Percentiles rank a stretch among this genome's conserved stretches.
Evolutionary conservation across 345 rosid species (phyloP).

Genomic region (Syzygium jambos): DNA sequence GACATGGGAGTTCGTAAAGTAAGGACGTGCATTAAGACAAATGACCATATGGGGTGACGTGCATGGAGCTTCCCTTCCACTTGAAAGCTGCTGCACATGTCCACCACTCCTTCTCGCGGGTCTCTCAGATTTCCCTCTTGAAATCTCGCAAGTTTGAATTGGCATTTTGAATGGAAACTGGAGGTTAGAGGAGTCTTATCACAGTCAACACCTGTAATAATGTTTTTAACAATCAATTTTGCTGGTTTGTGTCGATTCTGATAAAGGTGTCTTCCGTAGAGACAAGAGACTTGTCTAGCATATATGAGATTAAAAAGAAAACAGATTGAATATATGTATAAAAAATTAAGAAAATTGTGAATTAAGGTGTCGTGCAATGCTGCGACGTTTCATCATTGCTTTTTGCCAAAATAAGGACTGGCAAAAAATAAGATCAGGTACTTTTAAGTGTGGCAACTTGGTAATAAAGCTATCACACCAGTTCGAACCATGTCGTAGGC

Average conservation of each 20-base stretch:
- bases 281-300: background rate
- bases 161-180: background rate
- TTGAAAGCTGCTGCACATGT: background rate
- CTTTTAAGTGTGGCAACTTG: no score
- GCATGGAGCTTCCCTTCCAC: background rate
- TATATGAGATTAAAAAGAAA: no score
- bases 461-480: no score
- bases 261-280: no score
- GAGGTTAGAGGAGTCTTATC: background rate
- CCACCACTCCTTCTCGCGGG: background rate
- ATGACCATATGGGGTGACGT: background rate
- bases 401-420: no score
- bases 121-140: background rate
- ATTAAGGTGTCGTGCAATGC: no score
- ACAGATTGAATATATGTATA: no score
- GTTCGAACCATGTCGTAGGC: no score
- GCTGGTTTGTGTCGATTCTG: no score
- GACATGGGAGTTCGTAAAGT: background rate
- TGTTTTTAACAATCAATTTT: background rate
- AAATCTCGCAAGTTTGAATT: background rate
- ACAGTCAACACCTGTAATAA: background rate
- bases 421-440: no score
- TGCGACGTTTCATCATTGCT: no score
- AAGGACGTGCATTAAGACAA: background rate
- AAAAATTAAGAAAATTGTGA: no score